Conservation (phyloP, 2,329 filamentous ascomycete genomes). For the Botryotinia globosa region DNA sequence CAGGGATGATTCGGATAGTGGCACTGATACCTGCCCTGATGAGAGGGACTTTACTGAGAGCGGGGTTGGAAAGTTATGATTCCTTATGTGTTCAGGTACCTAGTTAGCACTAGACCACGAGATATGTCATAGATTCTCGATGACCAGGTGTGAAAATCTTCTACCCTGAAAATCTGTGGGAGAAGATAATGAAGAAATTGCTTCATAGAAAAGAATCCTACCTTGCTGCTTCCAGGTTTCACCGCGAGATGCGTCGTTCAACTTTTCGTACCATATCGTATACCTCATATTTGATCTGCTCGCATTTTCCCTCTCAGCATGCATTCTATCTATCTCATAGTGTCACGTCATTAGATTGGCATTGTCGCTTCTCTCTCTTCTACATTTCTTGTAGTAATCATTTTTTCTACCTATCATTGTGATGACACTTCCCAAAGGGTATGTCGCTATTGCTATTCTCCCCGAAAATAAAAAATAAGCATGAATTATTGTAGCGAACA, state of each 20-base stretch:
- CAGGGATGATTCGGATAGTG: conserved; percentile 45
- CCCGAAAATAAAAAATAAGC: conserved; percentile 47
- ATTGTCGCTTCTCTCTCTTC: conserved; percentile 45
- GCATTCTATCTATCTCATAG: conserved; percentile 49
- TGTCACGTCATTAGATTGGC: conserved; percentile 44
- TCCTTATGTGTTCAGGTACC: not conserved
- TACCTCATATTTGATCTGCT: conserved; percentile 46
- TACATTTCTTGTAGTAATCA: conserved; percentile 45
- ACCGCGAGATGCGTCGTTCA: conserved; percentile 23
- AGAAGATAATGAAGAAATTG: not conserved
- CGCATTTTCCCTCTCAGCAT: conserved; percentile 47
- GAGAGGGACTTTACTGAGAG: not conserved
- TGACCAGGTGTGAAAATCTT: not conserved
- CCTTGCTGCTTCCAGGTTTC: too few relatives aligned
- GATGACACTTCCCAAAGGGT: conserved; percentile 52
- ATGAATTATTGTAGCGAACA: conserved; percentile 52
- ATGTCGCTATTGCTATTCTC: conserved; percentile 49
- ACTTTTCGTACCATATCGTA: conserved; percentile 41
- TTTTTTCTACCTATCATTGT: conserved; percentile 46
- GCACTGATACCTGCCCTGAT: conserved; percentile 34
- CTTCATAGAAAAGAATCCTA: not conserved
- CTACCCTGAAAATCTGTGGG: not conserved
- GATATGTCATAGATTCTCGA: not conserved
- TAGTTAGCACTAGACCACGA: not conserved
- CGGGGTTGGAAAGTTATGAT: not conserved